Conservation (phyloP, 2,329 filamentous ascomycete species). For the Aspergillus floridensis region DNA sequence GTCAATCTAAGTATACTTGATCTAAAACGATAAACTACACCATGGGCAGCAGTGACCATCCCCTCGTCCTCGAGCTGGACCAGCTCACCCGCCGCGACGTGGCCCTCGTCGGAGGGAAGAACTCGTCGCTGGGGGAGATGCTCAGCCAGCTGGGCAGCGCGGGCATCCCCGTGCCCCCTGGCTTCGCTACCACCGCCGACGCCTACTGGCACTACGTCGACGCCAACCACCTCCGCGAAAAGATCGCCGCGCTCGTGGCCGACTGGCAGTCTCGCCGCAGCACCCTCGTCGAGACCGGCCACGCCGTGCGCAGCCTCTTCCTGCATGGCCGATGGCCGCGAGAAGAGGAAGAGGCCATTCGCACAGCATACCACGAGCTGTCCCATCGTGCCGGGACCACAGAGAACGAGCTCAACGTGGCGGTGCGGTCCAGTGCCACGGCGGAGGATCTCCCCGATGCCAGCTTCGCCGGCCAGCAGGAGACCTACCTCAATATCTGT, state of each 20-base stretch:
- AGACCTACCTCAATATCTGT: slow-evolving; percentile 38
- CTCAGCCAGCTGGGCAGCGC: slow-evolving; percentile 29
- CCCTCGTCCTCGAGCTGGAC: too few species aligned
- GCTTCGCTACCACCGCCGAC: slow-evolving; percentile 37
- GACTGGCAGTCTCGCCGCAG: slow-evolving; percentile 32
- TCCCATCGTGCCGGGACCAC: slow-evolving; percentile 13
- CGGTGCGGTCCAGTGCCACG: slow-evolving; percentile 41
- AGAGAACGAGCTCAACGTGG: slow-evolving; percentile 30
- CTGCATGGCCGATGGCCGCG: slow-evolving; percentile 32
- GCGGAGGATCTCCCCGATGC: slow-evolving; percentile 42
- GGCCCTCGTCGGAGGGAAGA: slow-evolving; percentile 38
- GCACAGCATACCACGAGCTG: slow-evolving; percentile 29
- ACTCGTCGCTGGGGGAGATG: slow-evolving; percentile 42
- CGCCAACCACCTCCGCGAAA: slow-evolving; percentile 31
- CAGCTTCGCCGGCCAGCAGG: slow-evolving; percentile 42
- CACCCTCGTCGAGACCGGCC: slow-evolving; percentile 32
- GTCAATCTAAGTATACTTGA: too few species aligned
- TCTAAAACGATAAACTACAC: too few species aligned
- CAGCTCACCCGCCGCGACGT: too few species aligned
- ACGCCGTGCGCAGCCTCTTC: slow-evolving; percentile 30
- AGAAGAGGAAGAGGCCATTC: slow-evolving; percentile 29
- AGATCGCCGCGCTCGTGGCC: slow-evolving; percentile 26
- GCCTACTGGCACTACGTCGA: slow-evolving; percentile 38
- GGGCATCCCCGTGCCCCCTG: slow-evolving; percentile 34
- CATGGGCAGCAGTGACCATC: too few species aligned